A percentile compares a stretch with the other conserved stretches of the same genome.
phyloP scores from a whole-genome alignment of 164 flowering plant genomes.

The Taxillus chinensis region DNA sequence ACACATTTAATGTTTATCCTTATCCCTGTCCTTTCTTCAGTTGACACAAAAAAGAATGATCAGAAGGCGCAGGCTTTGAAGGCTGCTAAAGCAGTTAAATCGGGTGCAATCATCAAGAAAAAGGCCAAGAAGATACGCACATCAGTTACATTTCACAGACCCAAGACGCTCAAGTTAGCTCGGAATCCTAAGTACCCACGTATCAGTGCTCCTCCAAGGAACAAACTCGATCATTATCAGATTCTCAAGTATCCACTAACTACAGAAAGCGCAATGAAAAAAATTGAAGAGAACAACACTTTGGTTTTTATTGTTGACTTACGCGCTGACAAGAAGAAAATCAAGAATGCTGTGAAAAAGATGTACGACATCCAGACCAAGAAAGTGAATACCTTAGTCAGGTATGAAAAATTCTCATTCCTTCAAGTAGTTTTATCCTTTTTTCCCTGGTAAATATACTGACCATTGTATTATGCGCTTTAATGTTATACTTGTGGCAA shows the following conservation, averaged over 20 bases:
- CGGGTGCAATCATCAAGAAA: conserved; percentile 52
- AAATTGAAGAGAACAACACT: conserved; percentile 81
- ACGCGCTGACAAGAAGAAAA: conserved; percentile 80
- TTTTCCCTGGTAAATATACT: not conserved
- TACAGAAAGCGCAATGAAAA: conserved; percentile 73
- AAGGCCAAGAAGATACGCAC: conserved; percentile 64
- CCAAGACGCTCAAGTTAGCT: conserved; percentile 62
- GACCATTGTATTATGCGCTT: not conserved
- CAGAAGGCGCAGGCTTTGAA: conserved; percentile 69
- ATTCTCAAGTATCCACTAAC: conserved; percentile 66
- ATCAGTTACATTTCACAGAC: conserved; percentile 67
- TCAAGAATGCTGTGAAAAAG: conserved; percentile 72
- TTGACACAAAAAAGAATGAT: conserved; percentile 46
- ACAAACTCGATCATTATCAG: conserved; percentile 78
- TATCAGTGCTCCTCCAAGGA: conserved; percentile 64
- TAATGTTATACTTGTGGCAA: not conserved
- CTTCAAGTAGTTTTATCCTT: not conserved
- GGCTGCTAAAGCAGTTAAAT: conserved; percentile 67
- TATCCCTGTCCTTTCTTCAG: conserved; percentile 12
- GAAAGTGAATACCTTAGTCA: conserved; percentile 82
- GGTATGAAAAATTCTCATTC: conserved; percentile 19
- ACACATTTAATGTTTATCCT: too few relatives aligned
- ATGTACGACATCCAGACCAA: conserved; percentile 85
- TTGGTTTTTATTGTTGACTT: conserved; percentile 79
- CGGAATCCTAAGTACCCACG: conserved; percentile 77